phyloP scores from a whole-genome alignment of 805 yeast genomes.

The Wickerhamiella occidentalis region DNA sequence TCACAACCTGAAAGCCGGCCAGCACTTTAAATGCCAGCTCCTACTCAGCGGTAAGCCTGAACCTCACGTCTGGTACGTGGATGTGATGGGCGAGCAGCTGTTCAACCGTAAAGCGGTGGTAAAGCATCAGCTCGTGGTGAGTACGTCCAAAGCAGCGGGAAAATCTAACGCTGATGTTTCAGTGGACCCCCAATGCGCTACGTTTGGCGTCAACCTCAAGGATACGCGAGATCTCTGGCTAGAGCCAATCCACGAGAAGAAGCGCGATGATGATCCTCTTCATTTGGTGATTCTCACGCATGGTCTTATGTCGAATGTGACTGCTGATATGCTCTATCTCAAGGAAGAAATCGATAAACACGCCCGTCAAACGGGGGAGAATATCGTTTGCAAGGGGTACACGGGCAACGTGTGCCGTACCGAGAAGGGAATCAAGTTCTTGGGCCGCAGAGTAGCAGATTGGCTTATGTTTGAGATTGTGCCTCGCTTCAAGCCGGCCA shows the following conservation, averaged over 20 bases:
- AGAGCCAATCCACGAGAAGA: constrained; percentile 44
- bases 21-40: constrained; percentile 47
- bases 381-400: constrained; percentile 71
- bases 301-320: constrained; percentile 80
- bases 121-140: constrained; percentile 49
- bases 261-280: constrained; percentile 36
- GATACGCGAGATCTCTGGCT: constrained; percentile 70
- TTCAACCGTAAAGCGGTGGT: constrained; percentile 60
- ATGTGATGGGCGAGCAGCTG: constrained; percentile 67
- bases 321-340: constrained; percentile 80
- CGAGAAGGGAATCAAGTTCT: constrained; percentile 71
- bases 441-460: constrained; percentile 73
- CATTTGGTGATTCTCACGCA: constrained; percentile 84
- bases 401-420: constrained; percentile 79
- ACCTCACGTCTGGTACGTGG: constrained; percentile 61
- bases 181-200: constrained; percentile 5
- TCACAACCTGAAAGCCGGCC: constrained; percentile 58
- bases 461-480: constrained; percentile 48
- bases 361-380: constrained; percentile 37
- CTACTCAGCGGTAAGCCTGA: constrained; percentile 32
- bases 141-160: constrained; percentile 25
- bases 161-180: constrained; percentile 13
- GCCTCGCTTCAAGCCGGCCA: constrained; percentile 35
- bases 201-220: constrained; percentile 28
- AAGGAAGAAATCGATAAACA: constrained; percentile 63